These are phyloP conservation scores for Wickerhamiella nectarea DNA, from an alignment of 805 yeast species.

Conservation along the genomic window DNA sequence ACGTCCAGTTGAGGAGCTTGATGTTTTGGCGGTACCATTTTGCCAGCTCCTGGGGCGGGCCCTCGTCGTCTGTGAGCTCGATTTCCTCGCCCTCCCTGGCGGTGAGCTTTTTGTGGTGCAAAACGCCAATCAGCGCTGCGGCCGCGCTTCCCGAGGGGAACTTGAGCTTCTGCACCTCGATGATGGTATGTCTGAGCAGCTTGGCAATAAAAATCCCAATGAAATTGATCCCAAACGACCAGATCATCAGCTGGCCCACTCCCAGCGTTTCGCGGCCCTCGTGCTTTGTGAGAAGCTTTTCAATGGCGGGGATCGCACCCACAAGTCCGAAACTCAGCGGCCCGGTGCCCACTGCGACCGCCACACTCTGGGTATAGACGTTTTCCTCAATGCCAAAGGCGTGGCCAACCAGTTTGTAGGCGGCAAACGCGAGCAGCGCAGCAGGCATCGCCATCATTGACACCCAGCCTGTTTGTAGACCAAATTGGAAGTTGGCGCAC, in stretches of 20 bases:
- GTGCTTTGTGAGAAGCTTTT: constrained; percentile 62
- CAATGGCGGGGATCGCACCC: constrained; percentile 92
- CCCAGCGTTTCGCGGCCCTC: constrained; percentile 38
- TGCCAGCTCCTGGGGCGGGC: constrained; percentile 8
- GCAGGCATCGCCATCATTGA: constrained; percentile 98
- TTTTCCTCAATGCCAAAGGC: constrained; percentile 72
- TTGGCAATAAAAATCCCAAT: constrained; percentile 95
- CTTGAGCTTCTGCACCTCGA: constrained; percentile 72
- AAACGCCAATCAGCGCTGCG: constrained; percentile 77
- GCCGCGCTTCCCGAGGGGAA: constrained; percentile 96
- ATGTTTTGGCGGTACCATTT: constrained; percentile 37
- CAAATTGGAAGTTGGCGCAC: constrained; percentile 87
- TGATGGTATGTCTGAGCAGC: constrained; percentile 73
- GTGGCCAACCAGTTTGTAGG: constrained; percentile 46
- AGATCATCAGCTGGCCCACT: constrained; percentile 45
- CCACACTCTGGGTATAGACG: constrained; percentile 79
- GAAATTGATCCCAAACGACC: constrained; percentile 81
- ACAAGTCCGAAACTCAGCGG: constrained; percentile 91
- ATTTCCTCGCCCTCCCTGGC: constrained; percentile 11
- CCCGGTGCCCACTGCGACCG: constrained; percentile 96
- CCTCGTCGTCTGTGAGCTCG: neutral
- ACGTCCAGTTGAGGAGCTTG: constrained; percentile 44
- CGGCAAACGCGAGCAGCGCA: constrained; percentile 73
- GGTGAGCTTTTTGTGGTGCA: constrained; percentile 45
- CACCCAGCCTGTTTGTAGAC: constrained; percentile 97